phyloP scores from a whole-genome alignment of 1,284 basidiomycete genomes.

The Microbotryum scabiosae region DNA sequence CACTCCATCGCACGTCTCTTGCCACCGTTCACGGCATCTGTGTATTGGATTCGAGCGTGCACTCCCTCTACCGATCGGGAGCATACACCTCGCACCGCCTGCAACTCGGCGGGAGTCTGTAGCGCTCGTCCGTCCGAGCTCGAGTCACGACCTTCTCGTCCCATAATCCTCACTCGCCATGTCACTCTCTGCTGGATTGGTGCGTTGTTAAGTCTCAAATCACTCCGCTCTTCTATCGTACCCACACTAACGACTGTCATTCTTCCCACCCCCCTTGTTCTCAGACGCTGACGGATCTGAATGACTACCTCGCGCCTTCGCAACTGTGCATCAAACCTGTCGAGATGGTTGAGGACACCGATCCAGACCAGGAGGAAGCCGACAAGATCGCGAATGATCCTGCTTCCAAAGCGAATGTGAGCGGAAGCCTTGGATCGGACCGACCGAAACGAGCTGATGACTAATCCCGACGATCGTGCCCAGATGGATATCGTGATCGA shows the following conservation, averaged over 20 bases:
- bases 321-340: constrained; percentile 98
- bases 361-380: constrained; percentile 16
- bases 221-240: neutral
- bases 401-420: constrained; percentile 32
- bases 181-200: constrained; percentile 25
- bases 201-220: neutral
- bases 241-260: neutral
- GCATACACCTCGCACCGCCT: too few relatives aligned
- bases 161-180: neutral
- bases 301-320: constrained; percentile 95
- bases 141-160: too few relatives aligned
- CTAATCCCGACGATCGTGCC: neutral
- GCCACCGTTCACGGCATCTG: too few relatives aligned
- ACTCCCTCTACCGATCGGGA: too few relatives aligned
- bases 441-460: neutral
- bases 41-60: too few relatives aligned
- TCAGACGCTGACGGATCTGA: constrained; percentile 84
- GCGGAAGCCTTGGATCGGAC: constrained; percentile 17
- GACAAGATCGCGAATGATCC: constrained; percentile 17
- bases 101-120: too few relatives aligned
- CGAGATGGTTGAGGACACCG: constrained; percentile 36
- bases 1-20: too few relatives aligned
- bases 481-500: constrained; percentile 36
- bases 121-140: too few relatives aligned
- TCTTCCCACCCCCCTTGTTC: neutral